Evolutionary conservation across 2,329 filamentous ascomycete species (phyloP).

Genomic region (Scedosporium dehoogii): DNA sequence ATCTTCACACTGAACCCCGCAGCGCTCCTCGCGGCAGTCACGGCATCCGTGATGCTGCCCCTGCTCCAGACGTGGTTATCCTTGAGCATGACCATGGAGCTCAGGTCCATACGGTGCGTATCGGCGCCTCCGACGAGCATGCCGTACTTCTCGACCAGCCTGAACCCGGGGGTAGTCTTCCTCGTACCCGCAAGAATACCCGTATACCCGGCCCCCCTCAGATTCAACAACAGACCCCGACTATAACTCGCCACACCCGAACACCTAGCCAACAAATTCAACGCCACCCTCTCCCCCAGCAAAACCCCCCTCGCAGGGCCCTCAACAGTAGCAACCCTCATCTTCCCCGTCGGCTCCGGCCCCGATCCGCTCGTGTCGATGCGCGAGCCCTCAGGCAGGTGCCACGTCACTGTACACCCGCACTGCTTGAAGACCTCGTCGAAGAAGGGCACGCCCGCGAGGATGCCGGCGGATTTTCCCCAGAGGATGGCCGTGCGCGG

Average conservation of each 20-base stretch:
- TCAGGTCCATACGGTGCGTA: conserved; percentile 82
- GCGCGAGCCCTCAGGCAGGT: conserved; percentile 61
- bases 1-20: conserved; percentile 90
- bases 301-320: conserved; percentile 74
- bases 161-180: conserved; percentile 94
- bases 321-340: conserved; percentile 66
- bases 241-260: conserved; percentile 77
- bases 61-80: conserved; percentile 97
- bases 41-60: conserved; percentile 76
- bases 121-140: conserved; percentile 93
- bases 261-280: conserved; percentile 85
- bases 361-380: conserved; percentile 51
- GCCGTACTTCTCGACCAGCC: conserved; percentile 94
- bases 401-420: conserved; percentile 88
- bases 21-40: conserved; percentile 70
- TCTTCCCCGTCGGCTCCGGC: conserved; percentile 29
- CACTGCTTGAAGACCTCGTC: conserved; percentile 85
- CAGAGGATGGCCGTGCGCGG: conserved; percentile 55
- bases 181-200: conserved; percentile 87
- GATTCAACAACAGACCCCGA: conserved; percentile 40
- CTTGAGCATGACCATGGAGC: conserved; percentile 96
- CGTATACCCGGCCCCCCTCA: conserved; percentile 60
- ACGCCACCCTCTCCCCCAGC: conserved; percentile 84
- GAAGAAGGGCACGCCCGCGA: conserved; percentile 92
- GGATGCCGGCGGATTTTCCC: conserved; percentile 63